phyloP scores from a whole-genome alignment of 129 eudicot genomes.

The Silybum marianum region DNA sequence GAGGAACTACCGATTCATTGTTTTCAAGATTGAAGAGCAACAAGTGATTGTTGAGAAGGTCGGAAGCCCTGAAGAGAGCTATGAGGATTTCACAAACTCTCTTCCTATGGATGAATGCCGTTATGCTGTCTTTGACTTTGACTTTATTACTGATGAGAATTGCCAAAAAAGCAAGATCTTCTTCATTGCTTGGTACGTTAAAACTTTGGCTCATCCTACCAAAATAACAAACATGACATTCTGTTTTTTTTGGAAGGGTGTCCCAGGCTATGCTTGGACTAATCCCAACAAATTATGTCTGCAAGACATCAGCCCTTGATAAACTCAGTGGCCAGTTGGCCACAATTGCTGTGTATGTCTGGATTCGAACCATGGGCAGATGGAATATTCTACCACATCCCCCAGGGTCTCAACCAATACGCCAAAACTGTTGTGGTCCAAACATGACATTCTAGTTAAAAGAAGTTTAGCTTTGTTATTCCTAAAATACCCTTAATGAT shows the following conservation, averaged over 20 bases:
- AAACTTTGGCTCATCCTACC: neutral
- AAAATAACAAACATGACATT: neutral
- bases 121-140: conserved; percentile 88
- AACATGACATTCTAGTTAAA: neutral
- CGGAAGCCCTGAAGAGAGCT: conserved; percentile 63
- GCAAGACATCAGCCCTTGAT: too few species aligned
- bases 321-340: too few species aligned
- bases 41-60: conserved; percentile 82
- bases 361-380: too few species aligned
- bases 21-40: conserved; percentile 68
- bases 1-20: conserved; percentile 68
- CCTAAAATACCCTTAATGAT: neutral
- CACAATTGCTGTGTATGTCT: too few species aligned
- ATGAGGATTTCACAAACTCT: conserved; percentile 74
- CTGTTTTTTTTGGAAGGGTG: neutral
- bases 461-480: too few species aligned
- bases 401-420: too few species aligned
- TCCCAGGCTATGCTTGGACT: too few species aligned
- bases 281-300: too few species aligned
- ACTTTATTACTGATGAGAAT: conserved; percentile 78
- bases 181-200: conserved; percentile 79
- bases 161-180: conserved; percentile 93
- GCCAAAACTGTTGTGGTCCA: neutral
- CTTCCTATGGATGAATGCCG: conserved; percentile 87
- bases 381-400: too few species aligned